Evolutionary conservation across 768 basidiomycete genomes (phyloP).

Genomic region (Agrocybe praecox): DNA sequence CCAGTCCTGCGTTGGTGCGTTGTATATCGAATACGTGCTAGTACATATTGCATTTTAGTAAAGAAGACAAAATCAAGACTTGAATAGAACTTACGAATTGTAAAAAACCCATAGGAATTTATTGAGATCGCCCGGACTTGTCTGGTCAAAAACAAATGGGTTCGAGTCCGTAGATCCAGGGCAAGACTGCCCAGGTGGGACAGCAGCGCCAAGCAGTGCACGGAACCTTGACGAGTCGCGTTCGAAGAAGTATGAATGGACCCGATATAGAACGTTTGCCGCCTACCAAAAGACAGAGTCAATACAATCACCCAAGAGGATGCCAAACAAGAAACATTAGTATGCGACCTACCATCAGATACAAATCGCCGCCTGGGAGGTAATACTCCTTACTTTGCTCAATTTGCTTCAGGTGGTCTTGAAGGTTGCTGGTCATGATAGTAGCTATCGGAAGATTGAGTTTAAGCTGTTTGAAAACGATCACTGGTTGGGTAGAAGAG

Average conservation of each 20-base stretch:
- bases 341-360: slow-evolving; percentile 39
- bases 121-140: slow-evolving; percentile 49
- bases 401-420: not conserved
- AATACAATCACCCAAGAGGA: not conserved
- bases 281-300: not conserved
- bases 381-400: slow-evolving; percentile 41
- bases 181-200: slow-evolving; percentile 24
- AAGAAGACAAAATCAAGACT: not conserved
- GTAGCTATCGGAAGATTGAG: too few species aligned
- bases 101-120: slow-evolving; percentile 67
- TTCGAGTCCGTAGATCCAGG: slow-evolving; percentile 33
- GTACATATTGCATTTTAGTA: not conserved
- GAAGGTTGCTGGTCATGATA: too few species aligned
- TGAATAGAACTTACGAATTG: slow-evolving; percentile 46
- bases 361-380: slow-evolving; percentile 48
- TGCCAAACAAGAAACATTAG: not conserved
- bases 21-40: slow-evolving; percentile 59
- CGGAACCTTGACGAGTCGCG: slow-evolving; percentile 52
- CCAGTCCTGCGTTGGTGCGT: slow-evolving; percentile 55
- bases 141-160: slow-evolving; percentile 42
- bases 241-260: slow-evolving; percentile 57
- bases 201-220: slow-evolving; percentile 27
- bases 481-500: too few species aligned
- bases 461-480: too few species aligned
- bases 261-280: slow-evolving; percentile 36